These are phyloP conservation scores for Fusarium paranaense DNA, from an alignment of 2,329 filamentous ascomycete genomes.

Conservation along the genomic window DNA sequence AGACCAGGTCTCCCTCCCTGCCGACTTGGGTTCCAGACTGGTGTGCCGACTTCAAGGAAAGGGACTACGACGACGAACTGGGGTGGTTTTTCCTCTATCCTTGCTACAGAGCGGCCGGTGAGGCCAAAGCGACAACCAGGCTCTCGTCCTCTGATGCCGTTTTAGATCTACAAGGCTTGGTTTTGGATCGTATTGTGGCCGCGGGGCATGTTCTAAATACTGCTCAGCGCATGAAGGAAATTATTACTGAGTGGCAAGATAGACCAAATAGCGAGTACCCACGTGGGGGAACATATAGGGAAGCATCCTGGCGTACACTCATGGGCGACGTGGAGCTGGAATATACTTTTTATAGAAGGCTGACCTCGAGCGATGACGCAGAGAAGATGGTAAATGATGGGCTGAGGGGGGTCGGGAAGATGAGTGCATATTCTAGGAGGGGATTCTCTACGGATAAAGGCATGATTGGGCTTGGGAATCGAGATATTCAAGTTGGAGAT, in stretches of 20 bases:
- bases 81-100: too few species aligned
- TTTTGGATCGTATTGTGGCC: background rate
- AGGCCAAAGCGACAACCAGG: rapidly evolving
- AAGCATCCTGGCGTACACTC: background rate
- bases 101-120: background rate
- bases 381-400: too few species aligned
- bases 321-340: too few species aligned
- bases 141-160: background rate
- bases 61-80: too few species aligned
- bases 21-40: background rate
- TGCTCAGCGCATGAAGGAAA: background rate
- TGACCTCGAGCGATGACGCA: background rate
- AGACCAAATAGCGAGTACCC: background rate
- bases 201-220: background rate
- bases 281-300: background rate
- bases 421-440: too few species aligned
- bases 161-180: background rate
- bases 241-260: background rate
- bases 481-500: background rate
- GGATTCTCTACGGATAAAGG: background rate
- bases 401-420: too few species aligned
- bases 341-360: background rate
- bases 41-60: background rate
- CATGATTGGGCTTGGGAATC: background rate
- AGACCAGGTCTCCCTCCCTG: background rate